phyloP scores from a whole-genome alignment of 257 asterid species.

The Plantago major region DNA sequence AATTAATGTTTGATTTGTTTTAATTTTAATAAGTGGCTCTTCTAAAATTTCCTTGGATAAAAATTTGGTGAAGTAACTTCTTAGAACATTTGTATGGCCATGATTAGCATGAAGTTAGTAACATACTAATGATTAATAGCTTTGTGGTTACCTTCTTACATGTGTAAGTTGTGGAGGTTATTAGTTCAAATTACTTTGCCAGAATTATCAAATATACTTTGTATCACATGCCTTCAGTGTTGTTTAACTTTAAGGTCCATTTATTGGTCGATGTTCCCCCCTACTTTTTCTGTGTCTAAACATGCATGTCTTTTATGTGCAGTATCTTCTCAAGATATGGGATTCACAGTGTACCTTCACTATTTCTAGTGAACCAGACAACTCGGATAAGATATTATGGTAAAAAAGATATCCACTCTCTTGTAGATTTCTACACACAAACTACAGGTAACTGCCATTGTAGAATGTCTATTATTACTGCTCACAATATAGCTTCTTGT shows the following conservation, averaged over 20 bases:
- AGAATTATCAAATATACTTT: no score
- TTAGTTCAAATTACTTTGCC: no score
- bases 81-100: no score
- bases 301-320: slow-evolving; percentile 24
- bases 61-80: no score
- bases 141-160: no score
- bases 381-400: slow-evolving; percentile 43
- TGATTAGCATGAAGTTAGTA: no score
- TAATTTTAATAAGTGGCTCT: no score
- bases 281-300: slow-evolving; percentile 6
- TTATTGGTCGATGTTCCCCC: slow-evolving; percentile 3
- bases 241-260: background rate
- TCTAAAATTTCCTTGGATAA: no score
- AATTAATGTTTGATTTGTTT: no score
- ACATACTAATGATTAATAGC: no score
- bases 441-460: slow-evolving; percentile 49
- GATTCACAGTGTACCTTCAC: slow-evolving; percentile 64
- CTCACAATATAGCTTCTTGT: slow-evolving; percentile 7
- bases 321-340: slow-evolving; percentile 71
- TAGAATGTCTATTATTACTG: slow-evolving; percentile 4
- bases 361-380: slow-evolving; percentile 44
- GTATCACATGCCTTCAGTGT: background rate
- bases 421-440: slow-evolving; percentile 45
- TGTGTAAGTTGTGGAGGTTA: no score
- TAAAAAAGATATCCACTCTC: slow-evolving; percentile 45